Base-by-base conservation (phyloP, 805 yeast genomes). In the Komagataella populi region DNA sequence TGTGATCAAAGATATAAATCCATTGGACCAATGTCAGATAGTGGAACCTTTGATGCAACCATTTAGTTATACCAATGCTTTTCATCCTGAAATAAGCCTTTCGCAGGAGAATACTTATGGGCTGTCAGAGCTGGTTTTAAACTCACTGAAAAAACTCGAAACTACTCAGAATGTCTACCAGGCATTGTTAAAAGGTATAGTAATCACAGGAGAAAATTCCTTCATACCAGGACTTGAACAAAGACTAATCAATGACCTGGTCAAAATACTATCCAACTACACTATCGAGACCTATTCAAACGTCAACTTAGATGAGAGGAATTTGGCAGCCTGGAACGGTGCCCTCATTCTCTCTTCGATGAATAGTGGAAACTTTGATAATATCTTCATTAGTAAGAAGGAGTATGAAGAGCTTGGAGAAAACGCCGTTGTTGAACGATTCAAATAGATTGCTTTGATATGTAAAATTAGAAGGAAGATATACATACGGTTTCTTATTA, bases 11-110 rank as follows among this genome's bases (percentile, higher is more conserved):
- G 66, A 69, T 12, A 70, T 80, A 49, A 77, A 76, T 6, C 23
- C 23, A 14, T 66, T 71, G 45, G 84, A 83, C 51, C 75, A 83
- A 54, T 66, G 71, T 51, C 64, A 73, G 45, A 65, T 83, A 48
- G 68, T 83, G 6, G 95, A 87, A 65, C 81, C 87, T 6, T 63
- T 87, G 50, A 85, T 87, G 69, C 77, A 78, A 52, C 95, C 95
- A 2, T 66, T 71, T 20, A 66, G 68, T 30, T 74, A 73, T 57
- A 71, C 74, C 17, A 61, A 49, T 52, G 59, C 67, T 24, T 63
- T 65, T 1, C 68, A 73, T 39, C 71, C 73, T 5, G 64, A 63
- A 2, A 60, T 70, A 22, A 75, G 70, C 44, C 68, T 75, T 50
- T 72, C 79, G 6, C 70, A 70, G 16, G 76, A 78, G 43, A 71